phyloP scores from a whole-genome alignment of 1,284 basidiomycete species.

The Cutaneotrichosporon sp. region DNA sequence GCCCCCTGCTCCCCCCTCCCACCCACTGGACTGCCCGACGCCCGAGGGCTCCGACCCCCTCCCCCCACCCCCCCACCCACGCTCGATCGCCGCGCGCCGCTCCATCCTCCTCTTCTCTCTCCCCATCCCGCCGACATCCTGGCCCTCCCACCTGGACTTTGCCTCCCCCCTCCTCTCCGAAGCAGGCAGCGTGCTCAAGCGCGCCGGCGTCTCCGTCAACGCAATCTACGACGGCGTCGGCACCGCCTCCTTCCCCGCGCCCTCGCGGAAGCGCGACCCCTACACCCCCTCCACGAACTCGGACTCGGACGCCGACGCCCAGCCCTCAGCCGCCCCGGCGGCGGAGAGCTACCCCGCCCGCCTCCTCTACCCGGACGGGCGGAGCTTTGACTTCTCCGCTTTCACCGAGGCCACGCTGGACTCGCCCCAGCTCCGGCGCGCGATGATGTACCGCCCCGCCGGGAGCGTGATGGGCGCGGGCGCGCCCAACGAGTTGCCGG shows the following conservation, averaged over 20 bases:
- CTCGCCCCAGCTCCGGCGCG: slow-evolving; percentile 17
- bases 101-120: slow-evolving; percentile 41
- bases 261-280: neutral
- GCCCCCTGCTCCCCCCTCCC: neutral
- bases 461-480: neutral
- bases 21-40: neutral
- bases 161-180: slow-evolving; percentile 35
- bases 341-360: slow-evolving; percentile 37
- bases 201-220: slow-evolving; percentile 33
- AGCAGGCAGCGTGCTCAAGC: slow-evolving; percentile 26
- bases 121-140: slow-evolving; percentile 37
- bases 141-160: slow-evolving; percentile 47
- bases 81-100: slow-evolving; percentile 29
- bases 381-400: slow-evolving; percentile 17
- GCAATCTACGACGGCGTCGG: slow-evolving; percentile 40
- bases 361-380: slow-evolving; percentile 42
- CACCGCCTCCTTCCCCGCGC: slow-evolving; percentile 7
- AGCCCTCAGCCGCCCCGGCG: neutral
- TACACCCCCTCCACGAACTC: neutral
- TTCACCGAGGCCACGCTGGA: slow-evolving; percentile 28
- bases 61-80: slow-evolving; percentile 10
- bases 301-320: neutral
- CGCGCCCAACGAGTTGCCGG: neutral
- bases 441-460: slow-evolving; percentile 23
- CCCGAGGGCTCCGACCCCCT: neutral